Evolutionary conservation across 2,329 filamentous ascomycete species (phyloP), one percentile per base, ranked within the genome.

Genomic region (Hymenoscyphus infarciens): DNA sequence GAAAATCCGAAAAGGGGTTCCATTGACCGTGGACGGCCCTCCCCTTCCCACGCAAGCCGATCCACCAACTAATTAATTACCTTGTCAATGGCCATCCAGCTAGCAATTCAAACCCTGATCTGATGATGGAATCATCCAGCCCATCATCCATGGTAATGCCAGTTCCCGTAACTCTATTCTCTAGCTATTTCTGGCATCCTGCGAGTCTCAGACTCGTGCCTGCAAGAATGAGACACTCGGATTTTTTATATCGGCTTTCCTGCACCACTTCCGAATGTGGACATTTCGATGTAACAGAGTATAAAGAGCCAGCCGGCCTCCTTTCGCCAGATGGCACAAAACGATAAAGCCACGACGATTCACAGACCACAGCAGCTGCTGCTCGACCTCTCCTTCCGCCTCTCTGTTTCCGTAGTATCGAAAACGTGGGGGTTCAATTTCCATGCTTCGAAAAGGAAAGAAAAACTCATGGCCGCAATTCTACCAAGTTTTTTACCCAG

Each of bases 291-390:
- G 45, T 49, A 49, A 49, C 45, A 49, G 11, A 19, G 45, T 49
- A 49, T 49, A 49, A 22, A 49, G 45, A 22, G 45, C 22, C 8
- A 19, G 35, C 13, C 33, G 13, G 11, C 10, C 33, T n/a, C 33
- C 33, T 38, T 38, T 22, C 42, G 42, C n/a, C 42, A 49, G 42
- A n/a, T 49, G 45, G 45, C 45, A 49, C n/a, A 49, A 49, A 49
- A 49, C 45, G 45, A 49, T 49, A 49, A 49, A 49, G 45, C 45
- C 45, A 49, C 45, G 19, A 25, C 19, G 19, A 3, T 49, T 19
- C 10, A 22, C 45, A 22, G 45, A 22, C 45, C 45, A 49, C 45
- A 49, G 22, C 45, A 49, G 19, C 45, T 3, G 19, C 22, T 49
- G 45, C 45, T 49, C 45, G n/a, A 38, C 35, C 35, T 38, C n/a